These are phyloP conservation scores for Trametes sp. DNA, from an alignment of 1,284 basidiomycete genomes.

Conservation along the genomic window DNA sequence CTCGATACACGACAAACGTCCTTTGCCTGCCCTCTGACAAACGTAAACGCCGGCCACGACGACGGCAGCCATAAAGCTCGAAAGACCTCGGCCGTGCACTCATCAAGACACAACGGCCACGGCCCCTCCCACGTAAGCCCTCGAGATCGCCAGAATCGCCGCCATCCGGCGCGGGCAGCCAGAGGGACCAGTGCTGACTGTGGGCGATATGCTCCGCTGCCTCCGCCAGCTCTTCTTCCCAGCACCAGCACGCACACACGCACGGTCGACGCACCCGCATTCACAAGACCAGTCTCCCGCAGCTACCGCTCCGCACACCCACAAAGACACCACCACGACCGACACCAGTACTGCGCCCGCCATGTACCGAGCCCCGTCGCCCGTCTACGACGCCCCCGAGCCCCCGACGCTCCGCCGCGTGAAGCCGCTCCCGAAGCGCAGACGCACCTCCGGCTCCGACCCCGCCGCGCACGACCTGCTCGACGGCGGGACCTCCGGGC, in stretches of 20 bases:
- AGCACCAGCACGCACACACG: background rate
- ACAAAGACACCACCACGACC: background rate
- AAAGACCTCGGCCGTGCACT: background rate
- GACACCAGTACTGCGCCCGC: constrained; percentile 1
- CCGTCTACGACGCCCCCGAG: constrained; percentile 68
- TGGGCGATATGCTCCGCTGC: constrained; percentile 10
- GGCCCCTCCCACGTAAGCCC: constrained; percentile 20
- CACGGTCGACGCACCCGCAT: background rate
- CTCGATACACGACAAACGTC: background rate
- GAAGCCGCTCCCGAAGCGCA: constrained; percentile 79
- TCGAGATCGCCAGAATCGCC: constrained; percentile 20
- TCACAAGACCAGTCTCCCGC: background rate
- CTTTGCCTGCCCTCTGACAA: background rate
- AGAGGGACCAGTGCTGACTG: constrained; percentile 9
- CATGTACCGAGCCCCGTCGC: constrained; percentile 59
- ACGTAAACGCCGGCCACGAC: constrained; percentile 4
- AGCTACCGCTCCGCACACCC: background rate
- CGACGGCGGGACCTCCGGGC: constrained; percentile 11
- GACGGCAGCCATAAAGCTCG: background rate
- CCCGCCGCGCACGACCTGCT: constrained; percentile 34
- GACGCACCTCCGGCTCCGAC: constrained; percentile 54
- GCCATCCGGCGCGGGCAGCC: constrained; percentile 4
- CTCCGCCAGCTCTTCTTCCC: constrained; percentile 6
- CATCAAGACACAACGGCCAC: background rate
- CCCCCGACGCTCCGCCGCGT: constrained; percentile 66